Evolutionary conservation across 2,329 filamentous ascomycete species (phyloP).

Genomic region (Leptodontidium sp.): DNA sequence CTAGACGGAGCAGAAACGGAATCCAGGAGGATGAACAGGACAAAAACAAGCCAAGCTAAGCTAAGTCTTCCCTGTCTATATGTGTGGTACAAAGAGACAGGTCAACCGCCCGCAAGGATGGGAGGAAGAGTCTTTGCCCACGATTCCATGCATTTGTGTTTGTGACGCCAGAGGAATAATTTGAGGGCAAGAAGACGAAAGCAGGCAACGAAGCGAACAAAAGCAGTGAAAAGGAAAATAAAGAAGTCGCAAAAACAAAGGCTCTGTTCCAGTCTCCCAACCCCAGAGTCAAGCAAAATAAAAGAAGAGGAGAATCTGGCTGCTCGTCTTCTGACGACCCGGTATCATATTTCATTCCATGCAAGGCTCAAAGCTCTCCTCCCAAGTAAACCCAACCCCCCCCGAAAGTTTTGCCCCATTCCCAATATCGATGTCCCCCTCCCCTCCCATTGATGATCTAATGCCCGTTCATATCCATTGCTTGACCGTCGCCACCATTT

Average conservation of each 20-base stretch:
- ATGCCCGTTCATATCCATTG: slow-evolving; percentile 35
- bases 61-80: background rate
- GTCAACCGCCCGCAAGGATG: background rate
- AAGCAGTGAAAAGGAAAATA: slow-evolving; percentile 20
- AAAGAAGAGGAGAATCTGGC: slow-evolving; percentile 10
- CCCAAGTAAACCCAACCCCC: background rate
- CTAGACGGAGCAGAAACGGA: background rate
- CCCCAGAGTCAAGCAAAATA: slow-evolving; percentile 18
- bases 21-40: no score
- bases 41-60: no score
- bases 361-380: slow-evolving; percentile 2
- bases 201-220: background rate
- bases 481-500: slow-evolving; percentile 34
- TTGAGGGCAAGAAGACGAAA: background rate
- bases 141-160: slow-evolving; percentile 25
- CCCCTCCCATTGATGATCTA: slow-evolving; percentile 3
- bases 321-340: slow-evolving; percentile 20
- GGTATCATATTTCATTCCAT: slow-evolving; percentile 17
- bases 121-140: background rate
- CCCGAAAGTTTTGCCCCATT: background rate
- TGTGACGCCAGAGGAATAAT: slow-evolving; percentile 17
- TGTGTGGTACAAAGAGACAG: background rate
- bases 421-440: slow-evolving; percentile 1
- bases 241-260: slow-evolving; percentile 2
- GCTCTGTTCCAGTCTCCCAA: slow-evolving; percentile 28